phyloP scores from a whole-genome alignment of 78 protist species.

The Tieghemostelium lacteum region DNA sequence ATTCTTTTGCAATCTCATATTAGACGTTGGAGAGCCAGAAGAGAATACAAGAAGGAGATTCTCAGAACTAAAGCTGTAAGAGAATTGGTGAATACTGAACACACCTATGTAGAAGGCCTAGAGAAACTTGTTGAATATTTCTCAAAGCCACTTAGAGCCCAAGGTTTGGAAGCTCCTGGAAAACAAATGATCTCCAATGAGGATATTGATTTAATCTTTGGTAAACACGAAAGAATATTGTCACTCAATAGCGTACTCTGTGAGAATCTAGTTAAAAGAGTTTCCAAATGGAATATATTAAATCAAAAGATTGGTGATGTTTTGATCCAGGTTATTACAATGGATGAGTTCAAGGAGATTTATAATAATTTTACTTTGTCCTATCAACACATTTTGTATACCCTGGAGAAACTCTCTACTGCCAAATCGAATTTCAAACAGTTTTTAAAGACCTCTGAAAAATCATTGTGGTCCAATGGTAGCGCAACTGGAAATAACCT shows the following conservation, averaged over 20 bases:
- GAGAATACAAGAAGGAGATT: constrained; percentile 53
- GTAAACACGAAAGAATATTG: constrained; percentile 56
- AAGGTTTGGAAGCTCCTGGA: constrained; percentile 22
- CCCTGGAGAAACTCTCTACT: constrained; percentile 31
- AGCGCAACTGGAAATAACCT: constrained; percentile 73
- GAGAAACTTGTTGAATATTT: constrained; percentile 56
- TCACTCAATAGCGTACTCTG: constrained; percentile 28
- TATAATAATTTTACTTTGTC: constrained; percentile 60
- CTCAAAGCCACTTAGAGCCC: constrained; percentile 34
- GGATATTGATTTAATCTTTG: constrained; percentile 57
- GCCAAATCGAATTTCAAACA: constrained; percentile 28
- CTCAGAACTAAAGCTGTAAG: constrained; percentile 57
- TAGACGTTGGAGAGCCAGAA: constrained; percentile 69
- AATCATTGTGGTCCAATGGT: constrained; percentile 60
- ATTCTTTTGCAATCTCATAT: constrained; percentile 17
- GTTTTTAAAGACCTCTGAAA: constrained; percentile 41
- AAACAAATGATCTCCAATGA: constrained; percentile 14
- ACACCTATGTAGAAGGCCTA: constrained; percentile 65
- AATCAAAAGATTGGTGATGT: constrained; percentile 71
- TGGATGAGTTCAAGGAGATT: constrained; percentile 44
- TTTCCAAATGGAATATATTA: constrained; percentile 24
- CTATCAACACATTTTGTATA: constrained; percentile 25
- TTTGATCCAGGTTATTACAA: constrained; percentile 44
- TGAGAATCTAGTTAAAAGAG: constrained; percentile 17
- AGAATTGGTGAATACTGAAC: constrained; percentile 50